A percentile compares a stretch with the other conserved stretches of the same genome.
Conservation (phyloP, 1,284 basidiomycete genomes). For the Coniophora puteana region DNA sequence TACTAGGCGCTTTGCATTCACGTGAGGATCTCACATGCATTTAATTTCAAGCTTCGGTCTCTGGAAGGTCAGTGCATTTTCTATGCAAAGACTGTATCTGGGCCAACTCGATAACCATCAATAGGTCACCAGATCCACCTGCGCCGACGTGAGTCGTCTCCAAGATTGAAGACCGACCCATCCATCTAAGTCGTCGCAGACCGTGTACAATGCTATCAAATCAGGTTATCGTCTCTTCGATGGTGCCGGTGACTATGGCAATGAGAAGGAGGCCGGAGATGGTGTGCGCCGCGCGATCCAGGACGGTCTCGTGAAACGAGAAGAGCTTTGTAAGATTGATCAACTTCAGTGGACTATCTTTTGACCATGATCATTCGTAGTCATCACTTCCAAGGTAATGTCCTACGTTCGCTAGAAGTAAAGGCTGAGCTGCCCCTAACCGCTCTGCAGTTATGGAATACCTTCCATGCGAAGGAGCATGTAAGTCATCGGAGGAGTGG, state of each 20-base stretch:
- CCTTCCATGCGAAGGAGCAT: conserved; percentile 70
- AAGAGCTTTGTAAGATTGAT: conserved; percentile 68
- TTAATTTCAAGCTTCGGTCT: conserved; percentile 52
- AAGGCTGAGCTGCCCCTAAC: conserved; percentile 4
- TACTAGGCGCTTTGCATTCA: background rate
- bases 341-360: background rate
- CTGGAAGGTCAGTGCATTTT: conserved; percentile 50
- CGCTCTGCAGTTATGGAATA: conserved; percentile 78
- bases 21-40: background rate
- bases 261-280: conserved; percentile 85
- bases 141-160: conserved; percentile 49
- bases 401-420: conserved; percentile 8
- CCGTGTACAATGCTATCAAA: conserved; percentile 70
- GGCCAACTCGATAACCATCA: conserved; percentile 6
- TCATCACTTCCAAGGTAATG: conserved; percentile 65
- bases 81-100: conserved; percentile 3
- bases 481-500: conserved; percentile 33
- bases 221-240: conserved; percentile 81
- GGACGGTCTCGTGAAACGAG: conserved; percentile 70
- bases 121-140: conserved; percentile 54
- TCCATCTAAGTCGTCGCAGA: conserved; percentile 29
- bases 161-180: background rate
- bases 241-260: conserved; percentile 78
- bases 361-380: conserved; percentile 25
- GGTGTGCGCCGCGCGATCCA: conserved; percentile 71